Base-by-base conservation (phyloP, 2,329 filamentous ascomycete genomes). In the Fusarium incarnatum region DNA sequence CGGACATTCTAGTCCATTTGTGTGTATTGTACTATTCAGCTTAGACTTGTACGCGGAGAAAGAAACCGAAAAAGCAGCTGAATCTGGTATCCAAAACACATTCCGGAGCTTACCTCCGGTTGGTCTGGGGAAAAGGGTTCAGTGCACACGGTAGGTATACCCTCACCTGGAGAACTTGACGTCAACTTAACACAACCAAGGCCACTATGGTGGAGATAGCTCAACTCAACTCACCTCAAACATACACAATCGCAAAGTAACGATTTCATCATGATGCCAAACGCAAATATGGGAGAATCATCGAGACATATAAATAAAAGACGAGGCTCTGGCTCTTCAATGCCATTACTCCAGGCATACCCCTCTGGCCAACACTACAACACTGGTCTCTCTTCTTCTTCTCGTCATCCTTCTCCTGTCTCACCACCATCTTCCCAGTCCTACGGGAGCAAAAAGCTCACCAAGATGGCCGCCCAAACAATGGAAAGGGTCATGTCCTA, bases 41-140 rank as follows among this genome's bases (percentile, higher is more conserved):
- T 58, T n/a, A 10, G 50, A 45, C 56, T 64, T 46, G 25, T 50
- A 22, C 22, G 50, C 32, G 30, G 28, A 34, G 25, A 12, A 65
- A 44, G 41, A 22, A 30, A 20, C 23, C n/a, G 40, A 22, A 16
- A 30, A 52, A 48, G 34, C 32, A 48, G 27, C 57, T 22, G 25
- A 44, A 46, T n/a, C 12, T 47, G 27, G 45, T 34, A 44, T 50
- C 4, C 23, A 15, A 57, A 27, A 44, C 25, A 32, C 22, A n/a
- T 42, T 16, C 28, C 67, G 67, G 67, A 70, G 67, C 53, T 49
- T 34, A 59, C 53, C 62, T 67, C 67, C 62, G 67, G 48, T 27
- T 15, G 44, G n/a, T 60, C 61, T 66, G 48, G 37, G 28, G 61
- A 9, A 66, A 48, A 37, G 37, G 22, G 37, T n/a, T 27, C 23